These are phyloP conservation scores for Rosa hybrid DNA, from an alignment of 331 rosid genomes.

Conservation along the genomic window DNA sequence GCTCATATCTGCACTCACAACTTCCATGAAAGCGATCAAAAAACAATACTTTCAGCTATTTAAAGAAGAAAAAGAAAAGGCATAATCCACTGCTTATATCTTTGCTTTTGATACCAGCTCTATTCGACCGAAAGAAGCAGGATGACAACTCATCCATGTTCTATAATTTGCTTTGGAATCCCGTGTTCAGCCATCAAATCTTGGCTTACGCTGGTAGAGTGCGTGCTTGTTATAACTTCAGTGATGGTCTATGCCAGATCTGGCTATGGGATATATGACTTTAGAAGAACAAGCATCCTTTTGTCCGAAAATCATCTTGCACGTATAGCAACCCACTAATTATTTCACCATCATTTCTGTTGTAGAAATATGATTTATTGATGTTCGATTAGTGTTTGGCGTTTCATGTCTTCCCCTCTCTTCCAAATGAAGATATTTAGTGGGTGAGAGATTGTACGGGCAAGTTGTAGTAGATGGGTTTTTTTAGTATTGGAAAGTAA, in stretches of 20 bases:
- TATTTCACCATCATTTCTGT: slow-evolving; percentile 16
- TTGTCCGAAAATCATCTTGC: background rate
- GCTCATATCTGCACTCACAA: background rate
- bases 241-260: background rate
- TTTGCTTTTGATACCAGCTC: slow-evolving; percentile 27
- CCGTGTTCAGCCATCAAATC: slow-evolving; percentile 13
- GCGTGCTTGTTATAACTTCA: background rate
- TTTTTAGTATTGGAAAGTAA: slow-evolving; percentile 20
- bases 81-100: slow-evolving; percentile 2
- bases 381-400: slow-evolving; percentile 1
- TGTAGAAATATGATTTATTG: slow-evolving; percentile 7
- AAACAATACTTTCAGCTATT: background rate
- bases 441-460: slow-evolving; percentile 26
- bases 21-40: no score
- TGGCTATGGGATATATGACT: background rate
- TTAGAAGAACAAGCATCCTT: slow-evolving; percentile 10
- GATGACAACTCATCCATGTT: slow-evolving; percentile 10
- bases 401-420: background rate
- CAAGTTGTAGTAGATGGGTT: slow-evolving; percentile 17
- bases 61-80: background rate
- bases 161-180: slow-evolving; percentile 21
- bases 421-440: background rate
- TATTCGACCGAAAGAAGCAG: slow-evolving; percentile 9
- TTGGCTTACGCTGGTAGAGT: background rate
- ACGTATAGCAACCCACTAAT: background rate